Percentiles rank a stretch among this genome's conserved stretches.
These are phyloP conservation scores for Streptanthus diversifolius DNA, from an alignment of 345 rosid species.

Conservation along the genomic window DNA sequence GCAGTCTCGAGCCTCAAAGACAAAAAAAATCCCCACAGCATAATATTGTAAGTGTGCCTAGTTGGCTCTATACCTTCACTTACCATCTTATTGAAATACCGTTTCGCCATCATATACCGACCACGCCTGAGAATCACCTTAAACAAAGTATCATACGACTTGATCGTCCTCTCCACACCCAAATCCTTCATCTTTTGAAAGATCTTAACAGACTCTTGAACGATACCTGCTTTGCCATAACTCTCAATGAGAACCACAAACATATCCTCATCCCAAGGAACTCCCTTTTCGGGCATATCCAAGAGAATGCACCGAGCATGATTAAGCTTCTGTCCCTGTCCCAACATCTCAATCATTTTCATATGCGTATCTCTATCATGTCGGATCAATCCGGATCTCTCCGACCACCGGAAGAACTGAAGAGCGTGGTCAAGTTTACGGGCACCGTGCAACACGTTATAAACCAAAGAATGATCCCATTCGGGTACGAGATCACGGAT, in stretches of 20 bases:
- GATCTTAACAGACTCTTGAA: conserved; percentile 82
- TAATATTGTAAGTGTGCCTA: conserved; percentile 67
- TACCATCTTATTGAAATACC: conserved; percentile 74
- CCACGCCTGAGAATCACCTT: conserved; percentile 81
- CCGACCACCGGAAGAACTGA: conserved; percentile 92
- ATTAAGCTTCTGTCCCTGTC: conserved; percentile 67
- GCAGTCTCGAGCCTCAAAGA: conserved; percentile 70
- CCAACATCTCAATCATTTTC: conserved; percentile 75
- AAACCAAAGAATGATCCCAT: conserved; percentile 71
- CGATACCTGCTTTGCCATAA: conserved; percentile 80
- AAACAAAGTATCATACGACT: conserved; percentile 68
- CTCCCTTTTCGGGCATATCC: conserved; percentile 85
- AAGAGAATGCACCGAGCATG: conserved; percentile 80
- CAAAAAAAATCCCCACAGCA: conserved; percentile 89
- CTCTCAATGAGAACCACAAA: conserved; percentile 65
- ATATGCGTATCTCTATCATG: conserved; percentile 71
- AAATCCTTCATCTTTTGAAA: conserved; percentile 73
- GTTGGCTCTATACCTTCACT: conserved; percentile 74
- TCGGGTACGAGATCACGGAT: conserved; percentile 73
- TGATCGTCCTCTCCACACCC: conserved; percentile 66
- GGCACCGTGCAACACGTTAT: conserved; percentile 74
- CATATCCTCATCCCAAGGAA: conserved; percentile 82
- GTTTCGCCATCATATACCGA: conserved; percentile 87
- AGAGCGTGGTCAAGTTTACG: conserved; percentile 76
- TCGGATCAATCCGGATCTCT: conserved; percentile 70